phyloP scores from a whole-genome alignment of 345 rosid genomes.

The Eucalyptus polybractea region DNA sequence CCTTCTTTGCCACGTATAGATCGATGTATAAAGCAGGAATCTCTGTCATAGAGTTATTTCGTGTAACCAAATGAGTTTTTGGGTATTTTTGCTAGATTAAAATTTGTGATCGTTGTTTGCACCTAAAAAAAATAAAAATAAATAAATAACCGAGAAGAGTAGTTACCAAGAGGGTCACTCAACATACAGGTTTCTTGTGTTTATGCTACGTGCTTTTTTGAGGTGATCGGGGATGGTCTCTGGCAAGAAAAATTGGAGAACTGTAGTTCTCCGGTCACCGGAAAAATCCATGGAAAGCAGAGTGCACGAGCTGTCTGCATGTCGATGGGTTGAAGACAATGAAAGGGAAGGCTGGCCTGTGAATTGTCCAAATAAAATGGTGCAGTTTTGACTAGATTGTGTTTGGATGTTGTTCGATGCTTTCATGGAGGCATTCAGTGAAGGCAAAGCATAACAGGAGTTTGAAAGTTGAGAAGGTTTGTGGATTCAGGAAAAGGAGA shows the following conservation, averaged over 20 bases:
- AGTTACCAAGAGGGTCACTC: neutral
- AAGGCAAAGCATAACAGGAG: neutral
- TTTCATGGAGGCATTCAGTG: neutral
- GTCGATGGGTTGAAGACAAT: neutral
- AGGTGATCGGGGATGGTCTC: neutral
- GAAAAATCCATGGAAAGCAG: neutral
- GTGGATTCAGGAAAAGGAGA: neutral
- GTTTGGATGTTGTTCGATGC: neutral
- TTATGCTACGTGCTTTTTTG: neutral
- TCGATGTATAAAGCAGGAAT: neutral
- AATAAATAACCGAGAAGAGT: neutral
- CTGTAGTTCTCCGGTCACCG: neutral
- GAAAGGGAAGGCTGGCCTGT: neutral
- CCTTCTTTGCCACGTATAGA: neutral
- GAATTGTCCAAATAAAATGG: neutral
- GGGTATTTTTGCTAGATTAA: neutral
- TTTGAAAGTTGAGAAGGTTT: neutral
- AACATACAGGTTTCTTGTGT: neutral
- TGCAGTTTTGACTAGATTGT: neutral
- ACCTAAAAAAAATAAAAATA: no score
- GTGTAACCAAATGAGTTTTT: neutral
- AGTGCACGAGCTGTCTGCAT: neutral
- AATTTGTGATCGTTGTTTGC: neutral
- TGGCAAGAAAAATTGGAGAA: neutral
- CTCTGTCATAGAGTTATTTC: neutral